These are phyloP conservation scores for Aspergillus unguis DNA, from an alignment of 2,329 filamentous ascomycete genomes.

Conservation along the genomic window DNA sequence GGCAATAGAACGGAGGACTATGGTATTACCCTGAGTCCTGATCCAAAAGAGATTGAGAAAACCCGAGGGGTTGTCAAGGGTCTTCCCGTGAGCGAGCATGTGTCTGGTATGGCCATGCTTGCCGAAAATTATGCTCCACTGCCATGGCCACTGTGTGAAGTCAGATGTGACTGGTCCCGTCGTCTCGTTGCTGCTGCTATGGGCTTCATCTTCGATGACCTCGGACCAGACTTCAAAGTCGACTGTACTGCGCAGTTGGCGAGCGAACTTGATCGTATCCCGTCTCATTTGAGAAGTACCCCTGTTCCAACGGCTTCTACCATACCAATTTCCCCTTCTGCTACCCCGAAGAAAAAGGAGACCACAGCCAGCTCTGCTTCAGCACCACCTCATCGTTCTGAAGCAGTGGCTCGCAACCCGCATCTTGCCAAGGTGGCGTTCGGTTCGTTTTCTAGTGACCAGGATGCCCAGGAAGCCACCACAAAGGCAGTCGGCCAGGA, in stretches of 20 bases:
- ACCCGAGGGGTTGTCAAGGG: no score
- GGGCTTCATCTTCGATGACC: constrained; percentile 21
- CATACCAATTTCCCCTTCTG: neutral
- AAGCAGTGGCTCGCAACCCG: constrained; percentile 14
- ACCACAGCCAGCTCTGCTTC: neutral
- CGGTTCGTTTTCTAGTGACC: constrained; percentile 15
- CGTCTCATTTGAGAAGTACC: constrained; percentile 15
- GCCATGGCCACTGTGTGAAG: neutral
- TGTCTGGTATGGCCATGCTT: no score
- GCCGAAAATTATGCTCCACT: neutral
- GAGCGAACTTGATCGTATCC: constrained; percentile 26
- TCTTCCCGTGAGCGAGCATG: no score
- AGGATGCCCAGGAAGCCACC: constrained; percentile 3
- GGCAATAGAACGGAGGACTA: constrained; percentile 23
- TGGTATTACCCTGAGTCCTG: constrained; percentile 14
- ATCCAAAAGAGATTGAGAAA: neutral
- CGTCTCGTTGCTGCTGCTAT: constrained; percentile 18
- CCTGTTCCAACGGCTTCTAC: neutral
- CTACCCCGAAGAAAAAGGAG: neutral
- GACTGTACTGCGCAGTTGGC: constrained; percentile 23
- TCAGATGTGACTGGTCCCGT: constrained; percentile 14
- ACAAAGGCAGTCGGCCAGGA: neutral
- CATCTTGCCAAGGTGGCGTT: constrained; percentile 23
- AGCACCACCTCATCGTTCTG: neutral
- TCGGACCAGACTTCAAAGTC: constrained; percentile 24